phyloP scores from a whole-genome alignment of 768 basidiomycete genomes.

The Dendrothele bispora region DNA sequence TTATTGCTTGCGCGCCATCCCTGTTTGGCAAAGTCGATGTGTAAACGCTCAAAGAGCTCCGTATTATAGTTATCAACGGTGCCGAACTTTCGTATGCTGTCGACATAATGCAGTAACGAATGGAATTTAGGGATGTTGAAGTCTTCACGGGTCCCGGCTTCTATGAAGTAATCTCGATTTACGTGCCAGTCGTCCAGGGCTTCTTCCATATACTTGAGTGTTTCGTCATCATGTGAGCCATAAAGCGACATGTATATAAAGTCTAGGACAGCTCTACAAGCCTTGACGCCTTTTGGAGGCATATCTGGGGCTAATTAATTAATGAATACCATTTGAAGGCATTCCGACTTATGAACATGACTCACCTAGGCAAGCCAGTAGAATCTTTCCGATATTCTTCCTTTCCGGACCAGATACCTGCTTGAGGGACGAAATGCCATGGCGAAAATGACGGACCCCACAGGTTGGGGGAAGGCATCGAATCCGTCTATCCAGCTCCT shows the following conservation, averaged over 20 bases:
- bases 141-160: slow-evolving; percentile 19
- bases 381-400: background rate
- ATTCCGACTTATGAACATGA: background rate
- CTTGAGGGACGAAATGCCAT: background rate
- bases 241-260: slow-evolving; percentile 6
- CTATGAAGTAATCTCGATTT: slow-evolving; percentile 1
- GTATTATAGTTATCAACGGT: slow-evolving; percentile 23
- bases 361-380: background rate
- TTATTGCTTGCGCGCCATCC: slow-evolving; percentile 2
- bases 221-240: slow-evolving; percentile 2
- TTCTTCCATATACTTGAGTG: background rate
- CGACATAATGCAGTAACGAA: slow-evolving; percentile 18
- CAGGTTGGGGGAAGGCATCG: background rate
- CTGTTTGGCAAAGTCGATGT: slow-evolving; percentile 28
- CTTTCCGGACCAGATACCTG: background rate
- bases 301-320: no score
- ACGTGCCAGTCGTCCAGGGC: background rate
- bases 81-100: slow-evolving; percentile 16
- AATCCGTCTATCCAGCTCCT: background rate
- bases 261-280: slow-evolving; percentile 10
- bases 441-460: background rate
- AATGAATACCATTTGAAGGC: no score
- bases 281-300: no score
- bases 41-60: slow-evolving; percentile 27
- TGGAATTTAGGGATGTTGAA: slow-evolving; percentile 32